Evolutionary conservation across 345 rosid genomes (phyloP).

Genomic region (Limnanthes douglasii): DNA sequence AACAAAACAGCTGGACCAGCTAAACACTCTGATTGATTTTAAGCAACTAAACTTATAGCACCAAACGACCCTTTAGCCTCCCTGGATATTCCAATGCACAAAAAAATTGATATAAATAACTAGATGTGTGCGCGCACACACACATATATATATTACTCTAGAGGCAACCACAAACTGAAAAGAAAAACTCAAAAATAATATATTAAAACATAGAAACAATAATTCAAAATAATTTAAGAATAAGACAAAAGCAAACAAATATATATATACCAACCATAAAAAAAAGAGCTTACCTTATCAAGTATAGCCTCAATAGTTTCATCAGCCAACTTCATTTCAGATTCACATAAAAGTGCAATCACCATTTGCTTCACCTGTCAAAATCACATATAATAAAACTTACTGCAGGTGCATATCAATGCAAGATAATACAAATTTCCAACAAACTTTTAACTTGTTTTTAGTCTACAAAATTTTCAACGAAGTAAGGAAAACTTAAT

Average conservation of each 20-base stretch:
- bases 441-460: not conserved
- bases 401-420: conserved; percentile 9
- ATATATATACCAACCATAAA: not conserved
- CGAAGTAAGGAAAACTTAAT: no score
- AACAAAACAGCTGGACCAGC: no score
- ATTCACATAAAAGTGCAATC: conserved; percentile 91
- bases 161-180: no score
- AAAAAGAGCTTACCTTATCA: conserved; percentile 39
- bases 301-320: conserved; percentile 83
- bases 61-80: no score
- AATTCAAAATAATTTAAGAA: not conserved
- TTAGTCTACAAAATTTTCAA: not conserved
- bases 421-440: not conserved
- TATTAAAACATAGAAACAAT: no score
- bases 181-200: not conserved
- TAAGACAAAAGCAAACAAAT: no score
- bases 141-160: no score
- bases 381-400: conserved; percentile 17
- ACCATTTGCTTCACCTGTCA: conserved; percentile 95
- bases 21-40: no score
- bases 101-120: not conserved
- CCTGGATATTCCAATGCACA: no score
- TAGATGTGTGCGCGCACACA: no score
- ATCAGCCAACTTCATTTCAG: conserved; percentile 93
- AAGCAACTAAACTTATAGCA: no score